Conservation (phyloP, 805 yeast species). For the Komagataella pastoris region DNA sequence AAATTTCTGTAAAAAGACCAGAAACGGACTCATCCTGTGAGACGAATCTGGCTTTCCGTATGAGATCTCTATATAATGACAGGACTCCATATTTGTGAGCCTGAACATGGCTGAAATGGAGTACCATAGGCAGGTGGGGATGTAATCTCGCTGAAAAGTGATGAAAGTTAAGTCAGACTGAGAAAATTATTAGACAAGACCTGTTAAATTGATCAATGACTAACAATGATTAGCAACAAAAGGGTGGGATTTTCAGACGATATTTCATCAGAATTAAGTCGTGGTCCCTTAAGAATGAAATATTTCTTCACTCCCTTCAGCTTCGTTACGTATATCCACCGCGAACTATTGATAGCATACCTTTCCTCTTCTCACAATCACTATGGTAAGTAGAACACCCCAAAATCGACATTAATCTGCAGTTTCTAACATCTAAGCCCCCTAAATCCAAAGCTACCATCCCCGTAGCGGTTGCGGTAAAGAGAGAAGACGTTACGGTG, state of each 20-base stretch:
- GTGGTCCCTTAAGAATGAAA: no score
- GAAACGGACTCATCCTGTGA: not conserved
- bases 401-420: not conserved
- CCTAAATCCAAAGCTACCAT: not conserved
- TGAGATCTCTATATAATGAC: constrained; percentile 1
- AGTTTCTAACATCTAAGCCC: not conserved
- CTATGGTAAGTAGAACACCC: not conserved
- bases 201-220: no score
- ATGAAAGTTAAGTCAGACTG: not conserved
- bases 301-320: not conserved
- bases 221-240: no score
- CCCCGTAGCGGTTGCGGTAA: constrained; percentile 15
- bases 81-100: constrained; percentile 7
- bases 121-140: constrained; percentile 2
- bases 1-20: not conserved
- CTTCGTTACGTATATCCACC: not conserved
- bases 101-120: constrained; percentile 4
- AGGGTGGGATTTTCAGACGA: not conserved
- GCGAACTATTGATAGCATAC: not conserved
- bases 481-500: constrained; percentile 21
- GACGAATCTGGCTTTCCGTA: not conserved
- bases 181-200: not conserved
- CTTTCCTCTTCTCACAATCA: not conserved
- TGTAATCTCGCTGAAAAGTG: not conserved
- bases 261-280: no score